phyloP scores from a whole-genome alignment of 164 flowering plant species.

The Sextonia rubra region DNA sequence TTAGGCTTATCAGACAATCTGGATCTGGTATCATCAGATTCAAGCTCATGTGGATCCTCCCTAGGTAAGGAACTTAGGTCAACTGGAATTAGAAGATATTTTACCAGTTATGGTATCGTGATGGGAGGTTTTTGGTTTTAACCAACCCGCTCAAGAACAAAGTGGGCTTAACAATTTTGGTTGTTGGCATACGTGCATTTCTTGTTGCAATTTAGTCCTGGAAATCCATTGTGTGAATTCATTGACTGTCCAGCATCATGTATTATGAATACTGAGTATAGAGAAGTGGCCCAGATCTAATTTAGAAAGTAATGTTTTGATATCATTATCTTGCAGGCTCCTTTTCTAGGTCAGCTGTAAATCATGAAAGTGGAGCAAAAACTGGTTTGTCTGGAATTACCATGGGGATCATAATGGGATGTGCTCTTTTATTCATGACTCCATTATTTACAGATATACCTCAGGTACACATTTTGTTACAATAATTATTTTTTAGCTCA shows the following conservation, averaged over 20 bases:
- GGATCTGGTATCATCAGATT: too few relatives aligned
- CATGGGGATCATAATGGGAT: conserved; percentile 76
- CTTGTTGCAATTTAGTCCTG: not conserved
- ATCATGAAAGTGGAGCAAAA: conserved; percentile 97
- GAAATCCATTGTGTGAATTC: not conserved
- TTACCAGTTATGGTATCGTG: not conserved
- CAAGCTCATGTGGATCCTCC: too few relatives aligned
- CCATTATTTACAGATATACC: conserved; percentile 85
- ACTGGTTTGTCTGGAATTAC: conserved; percentile 85
- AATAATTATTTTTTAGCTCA: too few relatives aligned
- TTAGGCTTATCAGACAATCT: too few relatives aligned
- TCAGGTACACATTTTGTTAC: conserved; percentile 47
- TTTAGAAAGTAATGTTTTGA: not conserved
- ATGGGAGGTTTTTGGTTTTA: not conserved
- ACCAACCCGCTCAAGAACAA: not conserved
- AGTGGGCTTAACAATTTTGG: not conserved
- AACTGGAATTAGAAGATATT: not conserved
- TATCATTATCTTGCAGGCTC: conserved; percentile 56
- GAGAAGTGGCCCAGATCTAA: not conserved
- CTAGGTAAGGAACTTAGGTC: not conserved
- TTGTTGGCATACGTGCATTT: not conserved
- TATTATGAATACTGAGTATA: not conserved
- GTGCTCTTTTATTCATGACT: conserved; percentile 87
- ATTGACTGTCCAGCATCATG: not conserved
- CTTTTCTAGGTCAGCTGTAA: conserved; percentile 98